A percentile compares a stretch with the other conserved stretches of the same genome.
Evolutionary conservation across 352 stramenopile genomes (phyloP).

Genomic region (Thalassiosira exigua): DNA sequence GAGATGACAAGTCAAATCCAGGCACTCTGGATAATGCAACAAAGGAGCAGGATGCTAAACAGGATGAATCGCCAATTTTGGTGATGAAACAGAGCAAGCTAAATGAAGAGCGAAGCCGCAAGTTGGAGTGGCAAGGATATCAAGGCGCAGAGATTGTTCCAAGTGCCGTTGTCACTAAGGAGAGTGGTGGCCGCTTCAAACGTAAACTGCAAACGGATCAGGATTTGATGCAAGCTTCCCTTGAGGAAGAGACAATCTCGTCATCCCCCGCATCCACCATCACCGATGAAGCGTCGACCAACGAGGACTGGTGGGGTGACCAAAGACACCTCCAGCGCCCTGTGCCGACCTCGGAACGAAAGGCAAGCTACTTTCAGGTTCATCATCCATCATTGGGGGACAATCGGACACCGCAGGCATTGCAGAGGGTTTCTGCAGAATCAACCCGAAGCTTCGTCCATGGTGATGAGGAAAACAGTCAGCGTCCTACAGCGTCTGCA

Average conservation of each 20-base stretch:
- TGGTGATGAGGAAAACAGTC: constrained; percentile 4
- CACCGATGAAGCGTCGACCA: neutral
- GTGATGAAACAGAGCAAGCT: constrained; percentile 2
- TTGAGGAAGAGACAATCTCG: neutral
- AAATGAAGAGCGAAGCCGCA: constrained; percentile 13
- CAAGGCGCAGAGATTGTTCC: neutral
- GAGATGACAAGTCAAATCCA: neutral
- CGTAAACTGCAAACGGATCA: neutral
- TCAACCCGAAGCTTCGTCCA: constrained; percentile 11
- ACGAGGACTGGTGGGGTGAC: constrained; percentile 13
- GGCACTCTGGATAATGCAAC: neutral
- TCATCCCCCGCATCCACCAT: neutral
- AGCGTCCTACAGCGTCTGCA: neutral
- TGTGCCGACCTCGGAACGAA: neutral
- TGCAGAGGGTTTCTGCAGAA: constrained; percentile 1
- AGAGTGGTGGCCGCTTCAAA: constrained; percentile 6
- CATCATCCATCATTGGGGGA: neutral
- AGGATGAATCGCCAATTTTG: constrained; percentile 3
- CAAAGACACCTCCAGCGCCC: neutral
- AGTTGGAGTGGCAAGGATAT: constrained; percentile 11
- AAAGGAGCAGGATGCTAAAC: neutral
- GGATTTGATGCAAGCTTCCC: constrained; percentile 1
- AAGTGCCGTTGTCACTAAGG: neutral
- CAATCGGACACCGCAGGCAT: neutral
- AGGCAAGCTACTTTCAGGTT: constrained; percentile 1